Evolutionary conservation across 2,329 filamentous ascomycete species (phyloP), one percentile per base, ranked within the genome.

Genomic region (Tolypocladium guangdongense): DNA sequence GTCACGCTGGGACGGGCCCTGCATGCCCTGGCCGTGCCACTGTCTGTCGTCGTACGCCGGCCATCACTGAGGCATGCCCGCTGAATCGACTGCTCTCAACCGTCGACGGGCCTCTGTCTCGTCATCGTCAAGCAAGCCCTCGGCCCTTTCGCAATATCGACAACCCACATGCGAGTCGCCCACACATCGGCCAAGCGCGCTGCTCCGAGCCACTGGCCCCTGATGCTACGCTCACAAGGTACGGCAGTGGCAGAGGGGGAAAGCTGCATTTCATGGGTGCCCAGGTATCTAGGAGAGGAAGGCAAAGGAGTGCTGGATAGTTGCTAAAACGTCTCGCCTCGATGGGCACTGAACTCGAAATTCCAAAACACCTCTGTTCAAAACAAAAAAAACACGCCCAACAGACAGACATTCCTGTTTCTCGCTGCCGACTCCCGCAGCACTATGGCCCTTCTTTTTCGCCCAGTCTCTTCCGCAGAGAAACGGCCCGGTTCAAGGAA

Each of bases 361-460:
- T 61, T 57, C 58, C 59, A 11, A 30, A 32, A 32, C 27, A 46
- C 27, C 5, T 20, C 4, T 32, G 43, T 12, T 46, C 16, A 20
- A 32, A 7, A 6, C 27, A 45, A 27, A 11, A 46, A 46, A 32
- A 11, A n/a, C 18, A 4, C 10, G 18, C 16, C 27, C 2, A 16
- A 8, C 22, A 10, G 43, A 12, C 33, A 20, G 12, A 16, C n/a
- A n/a, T n/a, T 4, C 27, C 5, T 18, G 7, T 18, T 32, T 32
- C 32, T 7, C n/a, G 27, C 43, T 46, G 43, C 27, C 2, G 16
- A 12, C 43, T n/a, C 4, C 43, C 16, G 18, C 16, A 7, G 43
- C 7, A n/a, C 24, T 2, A 4, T n/a, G 16, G 24, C 24, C 41
- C 14, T n/a, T 32, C 4, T 16, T 2, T 46, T 32, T 5, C n/a